Base-by-base conservation (phyloP, 2,329 filamentous ascomycete genomes). In the Alternaria ventricosa region DNA sequence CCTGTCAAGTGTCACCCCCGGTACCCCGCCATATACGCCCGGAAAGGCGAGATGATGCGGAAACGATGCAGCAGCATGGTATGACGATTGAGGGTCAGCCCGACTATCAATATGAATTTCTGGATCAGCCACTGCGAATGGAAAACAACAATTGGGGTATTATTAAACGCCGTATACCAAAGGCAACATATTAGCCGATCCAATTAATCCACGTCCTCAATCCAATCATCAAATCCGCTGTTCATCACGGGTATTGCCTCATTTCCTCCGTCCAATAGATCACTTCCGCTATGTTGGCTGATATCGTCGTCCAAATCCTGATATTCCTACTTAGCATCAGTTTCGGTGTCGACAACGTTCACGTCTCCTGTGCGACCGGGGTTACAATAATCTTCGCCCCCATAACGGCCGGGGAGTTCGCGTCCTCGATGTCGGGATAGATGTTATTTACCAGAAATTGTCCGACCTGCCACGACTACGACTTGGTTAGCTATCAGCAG, bases 401-500 rank as follows among this genome's bases (percentile, higher is more conserved):
- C 22, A 55, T 60, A 18, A 53, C 44, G 15, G 47, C 53, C 46
- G 62, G 49, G 9, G 61, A 67, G 15, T 54, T 41, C 9, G 44
- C 25, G 20, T n/a, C 44, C 6, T 53, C 43, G 6, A 60, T 62
- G 28, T 67, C 65, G n/a, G 67, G 55, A 55, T 67, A 66, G 20
- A 61, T 46, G 15, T 60, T 60, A 41, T 59, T 64, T 53, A 66
- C 63, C 46, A 66, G 50, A 45, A 61, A 69, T 55, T 66, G 65
- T 18, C 27, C 47, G 25, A 68, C 62, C 43, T 69, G 60, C 67
- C 67, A 68, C 1, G 59, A 25, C 65, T 67, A 50, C n/a, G 33
- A 10, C 13, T 20, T 25, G 33, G 55, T 63, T 28, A 63, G 55
- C 28, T 5, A 2, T 22, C 20, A 4, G 2, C 36, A 22, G 20